Evolutionary conservation across 2,329 filamentous ascomycete genomes (phyloP), one percentile per base, ranked within the genome.

Genomic region (Oidium heveae): DNA sequence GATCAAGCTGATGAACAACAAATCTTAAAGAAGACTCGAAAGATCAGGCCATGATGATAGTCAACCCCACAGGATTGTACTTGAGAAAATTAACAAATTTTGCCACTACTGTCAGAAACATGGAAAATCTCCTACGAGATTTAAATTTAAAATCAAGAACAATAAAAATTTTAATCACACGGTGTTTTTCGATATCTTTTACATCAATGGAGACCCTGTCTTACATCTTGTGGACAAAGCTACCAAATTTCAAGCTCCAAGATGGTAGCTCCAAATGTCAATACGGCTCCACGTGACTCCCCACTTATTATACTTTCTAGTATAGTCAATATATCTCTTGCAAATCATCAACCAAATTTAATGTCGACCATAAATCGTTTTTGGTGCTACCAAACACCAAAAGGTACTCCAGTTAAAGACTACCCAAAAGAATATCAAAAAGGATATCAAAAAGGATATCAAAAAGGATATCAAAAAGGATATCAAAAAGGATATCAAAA

Each of bases 131-230:
- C 50, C 50, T 8, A 34, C 33, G n/a, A 16, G 24, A 50, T 54
- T 54, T 37, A 49, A 50, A 24, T 54, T 54, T 13, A 54, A 1
- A 16, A 16, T 54, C 8, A 15, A 18, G 20, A 33, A 54, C 2
- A 15, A 54, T 36, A n/a, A 28, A 9, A 33, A 54, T 6, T 56
- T 55, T 32, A 55, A 56, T 22, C 37, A 46, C 28, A 28, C 46
- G 3, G 22, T 57, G 6, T 39, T 55, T 28, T 28, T 57, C 20
- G 41, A 57, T 34, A 34, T 57, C 20, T 18, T 55, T n/a, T 55
- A 53, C 43, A 50, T 57, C 16, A 44, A 41, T 16, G 24, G 51
- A 5, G 49, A 50, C 7, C 44, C 41, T 3, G 22, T 53, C 8
- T n/a, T n/a, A n/a, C n/a, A n/a, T n/a, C n/a, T n/a, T n/a, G n/a